Evolutionary conservation across 2,329 filamentous ascomycete species (phyloP).

Genomic region (Fusarium xyrophilum): DNA sequence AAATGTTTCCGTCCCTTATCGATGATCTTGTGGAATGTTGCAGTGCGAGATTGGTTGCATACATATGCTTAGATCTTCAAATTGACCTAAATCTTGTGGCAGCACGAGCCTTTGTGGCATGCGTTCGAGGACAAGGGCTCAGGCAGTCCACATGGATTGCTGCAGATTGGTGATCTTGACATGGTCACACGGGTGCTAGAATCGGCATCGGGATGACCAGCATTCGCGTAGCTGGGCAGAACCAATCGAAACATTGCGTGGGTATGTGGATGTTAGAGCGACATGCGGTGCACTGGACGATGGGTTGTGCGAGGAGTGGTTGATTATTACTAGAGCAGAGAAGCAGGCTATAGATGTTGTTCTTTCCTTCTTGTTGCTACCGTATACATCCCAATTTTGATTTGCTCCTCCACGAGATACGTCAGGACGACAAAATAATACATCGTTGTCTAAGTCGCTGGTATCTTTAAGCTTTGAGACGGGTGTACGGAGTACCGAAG

Average conservation of each 20-base stretch:
- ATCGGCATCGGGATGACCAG: conserved; percentile 16
- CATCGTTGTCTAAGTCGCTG: neutral
- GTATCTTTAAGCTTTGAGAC: neutral
- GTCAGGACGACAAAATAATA: neutral
- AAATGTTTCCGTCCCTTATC: conserved; percentile 7
- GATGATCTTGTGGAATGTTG: conserved; percentile 18
- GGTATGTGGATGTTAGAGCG: neutral
- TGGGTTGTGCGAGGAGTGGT: neutral
- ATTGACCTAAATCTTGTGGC: conserved; percentile 15
- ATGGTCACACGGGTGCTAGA: conserved; percentile 21
- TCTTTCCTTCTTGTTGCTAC: neutral
- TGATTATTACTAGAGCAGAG: neutral
- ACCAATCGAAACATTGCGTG: conserved; percentile 1
- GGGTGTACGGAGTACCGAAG: neutral
- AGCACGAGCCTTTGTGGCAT: conserved; percentile 28
- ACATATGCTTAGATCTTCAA: conserved; percentile 11
- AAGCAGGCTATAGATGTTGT: neutral
- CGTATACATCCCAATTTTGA: no score
- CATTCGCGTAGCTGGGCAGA: conserved; percentile 2
- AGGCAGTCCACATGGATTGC: conserved; percentile 3
- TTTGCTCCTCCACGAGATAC: neutral
- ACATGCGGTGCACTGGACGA: neutral
- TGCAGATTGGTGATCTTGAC: conserved; percentile 33
- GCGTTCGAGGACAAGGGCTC: conserved; percentile 19
- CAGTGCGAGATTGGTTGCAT: conserved; percentile 20